phyloP scores from a whole-genome alignment of 2,329 filamentous ascomycete genomes.

The Passalora sequoiae region DNA sequence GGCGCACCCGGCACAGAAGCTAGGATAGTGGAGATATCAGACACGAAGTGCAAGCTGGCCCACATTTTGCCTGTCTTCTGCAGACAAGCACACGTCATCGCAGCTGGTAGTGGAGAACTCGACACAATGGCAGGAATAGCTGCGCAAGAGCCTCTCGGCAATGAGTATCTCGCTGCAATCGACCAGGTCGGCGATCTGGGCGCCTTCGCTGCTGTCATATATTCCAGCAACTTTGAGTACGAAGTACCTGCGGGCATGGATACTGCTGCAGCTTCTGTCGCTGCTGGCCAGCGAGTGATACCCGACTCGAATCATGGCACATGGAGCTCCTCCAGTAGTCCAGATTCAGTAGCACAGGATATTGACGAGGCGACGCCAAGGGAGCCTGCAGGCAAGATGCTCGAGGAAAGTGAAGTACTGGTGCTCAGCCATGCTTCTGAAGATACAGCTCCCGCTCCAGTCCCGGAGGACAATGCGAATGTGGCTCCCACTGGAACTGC shows the following conservation, averaged over 20 bases:
- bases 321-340: constrained; percentile 12
- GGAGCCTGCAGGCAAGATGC: constrained; percentile 13
- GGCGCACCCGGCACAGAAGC: constrained; percentile 44
- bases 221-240: constrained; percentile 70
- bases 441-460: constrained; percentile 6
- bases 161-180: constrained; percentile 58
- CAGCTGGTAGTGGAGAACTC: constrained; percentile 66
- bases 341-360: constrained; percentile 12
- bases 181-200: constrained; percentile 71
- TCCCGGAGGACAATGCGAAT: background rate
- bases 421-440: constrained; percentile 17
- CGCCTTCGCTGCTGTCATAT: constrained; percentile 80
- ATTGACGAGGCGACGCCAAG: constrained; percentile 9
- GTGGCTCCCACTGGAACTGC: constrained; percentile 3
- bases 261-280: constrained; percentile 1
- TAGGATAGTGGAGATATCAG: constrained; percentile 45
- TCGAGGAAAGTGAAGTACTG: constrained; percentile 19
- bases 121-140: constrained; percentile 29
- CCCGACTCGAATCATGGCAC: constrained; percentile 1
- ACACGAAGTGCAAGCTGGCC: constrained; percentile 67
- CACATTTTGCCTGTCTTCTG: constrained; percentile 86
- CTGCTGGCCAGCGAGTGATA: background rate
- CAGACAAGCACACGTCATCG: constrained; percentile 83
- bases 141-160: constrained; percentile 35
- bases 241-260: constrained; percentile 38